Evolutionary conservation across 805 yeast species (phyloP).

Genomic region (Candida yuanshanica): DNA sequence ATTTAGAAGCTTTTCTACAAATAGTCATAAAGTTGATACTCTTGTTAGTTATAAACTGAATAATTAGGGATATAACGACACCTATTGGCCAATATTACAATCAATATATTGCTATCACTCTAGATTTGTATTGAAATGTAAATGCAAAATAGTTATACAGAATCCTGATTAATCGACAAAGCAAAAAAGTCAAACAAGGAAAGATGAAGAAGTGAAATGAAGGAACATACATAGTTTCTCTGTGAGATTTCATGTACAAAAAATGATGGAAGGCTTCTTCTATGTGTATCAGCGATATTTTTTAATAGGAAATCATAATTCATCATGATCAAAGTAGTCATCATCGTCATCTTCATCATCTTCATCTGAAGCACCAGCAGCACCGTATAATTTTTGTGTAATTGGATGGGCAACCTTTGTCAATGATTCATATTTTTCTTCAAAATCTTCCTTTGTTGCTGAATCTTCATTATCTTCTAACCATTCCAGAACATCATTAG

Average conservation of each 20-base stretch:
- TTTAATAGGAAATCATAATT: slow-evolving; percentile 35
- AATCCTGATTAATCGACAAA: no score
- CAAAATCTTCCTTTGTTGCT: slow-evolving; percentile 89
- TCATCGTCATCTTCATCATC: slow-evolving; percentile 51
- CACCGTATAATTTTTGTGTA: slow-evolving; percentile 77
- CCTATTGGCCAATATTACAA: no score
- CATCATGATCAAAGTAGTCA: slow-evolving; percentile 64
- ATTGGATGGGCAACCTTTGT: slow-evolving; percentile 85
- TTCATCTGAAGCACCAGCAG: slow-evolving; percentile 42
- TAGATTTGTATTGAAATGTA: not conserved
- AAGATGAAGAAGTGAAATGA: not conserved
- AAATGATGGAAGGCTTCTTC: not conserved
- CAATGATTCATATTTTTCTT: slow-evolving; percentile 83
- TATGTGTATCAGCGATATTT: not conserved
- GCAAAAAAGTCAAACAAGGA: no score
- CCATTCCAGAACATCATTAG: slow-evolving; percentile 82
- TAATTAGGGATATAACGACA: no score
- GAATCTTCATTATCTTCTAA: slow-evolving; percentile 80
- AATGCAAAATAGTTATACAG: not conserved
- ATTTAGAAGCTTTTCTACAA: slow-evolving; percentile 63
- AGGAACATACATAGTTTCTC: not conserved
- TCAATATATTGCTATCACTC: no score
- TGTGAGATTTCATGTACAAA: not conserved
- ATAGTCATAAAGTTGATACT: slow-evolving; percentile 65
- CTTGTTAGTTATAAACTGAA: slow-evolving; percentile 44